Percentiles rank a stretch among this genome's conserved stretches.
phyloP scores from a whole-genome alignment of 2,329 filamentous ascomycete species.

The Talaromyces funiculosus region DNA sequence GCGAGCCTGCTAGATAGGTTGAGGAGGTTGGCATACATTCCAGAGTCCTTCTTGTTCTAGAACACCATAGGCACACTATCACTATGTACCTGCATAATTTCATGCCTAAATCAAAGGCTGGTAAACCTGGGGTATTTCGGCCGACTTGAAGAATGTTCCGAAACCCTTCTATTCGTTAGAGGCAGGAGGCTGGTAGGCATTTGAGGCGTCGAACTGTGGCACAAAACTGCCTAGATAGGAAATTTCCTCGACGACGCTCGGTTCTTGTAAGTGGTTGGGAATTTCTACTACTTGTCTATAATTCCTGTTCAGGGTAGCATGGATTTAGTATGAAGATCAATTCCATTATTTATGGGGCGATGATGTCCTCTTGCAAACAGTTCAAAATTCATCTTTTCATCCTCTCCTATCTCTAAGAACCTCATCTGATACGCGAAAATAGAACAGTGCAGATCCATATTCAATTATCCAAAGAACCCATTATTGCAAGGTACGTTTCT shows the following conservation, averaged over 20 bases:
- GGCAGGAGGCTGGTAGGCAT: neutral
- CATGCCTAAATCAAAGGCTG: neutral
- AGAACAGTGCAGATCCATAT: neutral
- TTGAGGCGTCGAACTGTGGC: neutral
- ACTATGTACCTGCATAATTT: neutral
- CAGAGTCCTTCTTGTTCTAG: neutral
- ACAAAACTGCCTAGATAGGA: constrained; percentile 6
- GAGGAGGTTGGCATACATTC: neutral
- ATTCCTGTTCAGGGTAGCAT: neutral
- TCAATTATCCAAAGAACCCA: neutral
- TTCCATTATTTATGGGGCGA: constrained; percentile 14
- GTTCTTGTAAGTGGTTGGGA: constrained; percentile 3
- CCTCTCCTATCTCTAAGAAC: neutral
- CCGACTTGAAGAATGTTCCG: neutral
- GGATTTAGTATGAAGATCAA: neutral
- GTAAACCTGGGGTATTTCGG: neutral
- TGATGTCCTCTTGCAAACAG: neutral
- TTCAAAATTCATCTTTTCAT: too few relatives aligned
- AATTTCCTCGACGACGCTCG: neutral
- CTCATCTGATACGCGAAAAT: neutral
- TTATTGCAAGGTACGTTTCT: neutral
- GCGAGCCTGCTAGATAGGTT: neutral
- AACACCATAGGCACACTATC: neutral
- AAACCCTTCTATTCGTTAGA: neutral
- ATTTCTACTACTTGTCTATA: neutral